phyloP scores from a whole-genome alignment of 2,329 filamentous ascomycete species.

The Pseudogymnoascus sp. region DNA sequence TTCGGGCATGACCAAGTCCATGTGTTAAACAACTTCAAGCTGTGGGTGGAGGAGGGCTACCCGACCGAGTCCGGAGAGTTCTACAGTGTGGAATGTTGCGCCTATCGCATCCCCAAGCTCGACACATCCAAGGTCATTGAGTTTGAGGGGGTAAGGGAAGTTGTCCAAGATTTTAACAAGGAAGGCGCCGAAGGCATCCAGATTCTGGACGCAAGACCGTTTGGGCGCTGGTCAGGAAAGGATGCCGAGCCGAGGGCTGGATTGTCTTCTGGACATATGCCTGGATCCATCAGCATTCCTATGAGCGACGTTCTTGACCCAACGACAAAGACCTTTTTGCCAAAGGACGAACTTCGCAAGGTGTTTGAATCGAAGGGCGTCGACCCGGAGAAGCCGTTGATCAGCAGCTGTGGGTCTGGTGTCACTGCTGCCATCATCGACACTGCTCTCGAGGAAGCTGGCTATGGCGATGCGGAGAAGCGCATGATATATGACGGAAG shows the following conservation, averaged over 20 bases:
- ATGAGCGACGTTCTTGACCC: conserved; percentile 76
- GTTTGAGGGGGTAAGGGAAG: conserved; percentile 76
- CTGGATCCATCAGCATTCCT: conserved; percentile 76
- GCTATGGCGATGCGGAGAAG: conserved; percentile 59
- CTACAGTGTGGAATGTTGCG: conserved; percentile 58
- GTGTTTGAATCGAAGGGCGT: conserved; percentile 77
- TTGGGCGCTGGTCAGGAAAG: conserved; percentile 72
- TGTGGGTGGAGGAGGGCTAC: conserved; percentile 81
- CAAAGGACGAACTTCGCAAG: conserved; percentile 63
- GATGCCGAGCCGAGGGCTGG: conserved; percentile 83
- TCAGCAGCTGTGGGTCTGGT: conserved; percentile 86
- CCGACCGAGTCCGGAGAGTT: conserved; percentile 76
- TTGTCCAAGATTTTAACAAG: conserved; percentile 70
- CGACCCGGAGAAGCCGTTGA: conserved; percentile 71
- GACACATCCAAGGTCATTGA: conserved; percentile 61
- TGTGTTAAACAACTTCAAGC: conserved; percentile 88
- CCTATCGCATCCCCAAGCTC: conserved; percentile 56
- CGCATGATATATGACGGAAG: conserved; percentile 88
- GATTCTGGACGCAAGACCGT: conserved; percentile 78
- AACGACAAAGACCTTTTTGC: conserved; percentile 71
- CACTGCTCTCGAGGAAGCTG: conserved; percentile 73
- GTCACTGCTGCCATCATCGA: conserved; percentile 91
- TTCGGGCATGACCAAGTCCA: conserved; percentile 89
- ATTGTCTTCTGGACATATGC: conserved; percentile 85
- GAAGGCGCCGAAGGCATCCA: conserved; percentile 79